These are phyloP conservation scores for Rhynchosporium graminicola DNA, from an alignment of 2,329 filamentous ascomycete species.

Conservation along the genomic window DNA sequence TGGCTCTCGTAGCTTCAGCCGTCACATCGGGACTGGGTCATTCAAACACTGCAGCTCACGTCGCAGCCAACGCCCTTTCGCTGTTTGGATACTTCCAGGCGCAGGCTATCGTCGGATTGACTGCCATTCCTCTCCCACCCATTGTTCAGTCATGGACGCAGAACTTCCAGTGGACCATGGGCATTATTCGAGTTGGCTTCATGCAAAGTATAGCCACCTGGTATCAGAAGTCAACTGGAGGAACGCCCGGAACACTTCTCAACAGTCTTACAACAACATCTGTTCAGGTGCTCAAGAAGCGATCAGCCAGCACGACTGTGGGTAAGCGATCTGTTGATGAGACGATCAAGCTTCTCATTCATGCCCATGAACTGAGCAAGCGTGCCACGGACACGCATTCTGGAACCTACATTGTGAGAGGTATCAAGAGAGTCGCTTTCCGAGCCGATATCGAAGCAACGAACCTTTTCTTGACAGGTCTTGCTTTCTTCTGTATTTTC, in stretches of 20 bases:
- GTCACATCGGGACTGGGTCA: constrained; percentile 88
- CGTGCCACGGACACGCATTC: constrained; percentile 58
- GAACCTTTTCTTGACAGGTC: constrained; percentile 90
- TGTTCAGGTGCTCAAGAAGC: constrained; percentile 67
- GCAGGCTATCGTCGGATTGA: constrained; percentile 88
- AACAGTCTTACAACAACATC: constrained; percentile 73
- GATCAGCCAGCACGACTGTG: constrained; percentile 49
- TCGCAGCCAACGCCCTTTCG: constrained; percentile 91
- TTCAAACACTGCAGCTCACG: constrained; percentile 90
- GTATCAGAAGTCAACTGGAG: constrained; percentile 93
- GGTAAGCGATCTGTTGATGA: constrained; percentile 52
- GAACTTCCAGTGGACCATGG: constrained; percentile 98
- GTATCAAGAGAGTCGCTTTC: constrained; percentile 89
- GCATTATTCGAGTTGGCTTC: constrained; percentile 85
- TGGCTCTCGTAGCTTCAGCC: constrained; percentile 81
- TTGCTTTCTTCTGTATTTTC: constrained; percentile 87
- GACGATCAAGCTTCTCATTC: constrained; percentile 37
- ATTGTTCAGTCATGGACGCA: constrained; percentile 93
- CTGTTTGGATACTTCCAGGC: constrained; percentile 94
- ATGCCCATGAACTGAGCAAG: constrained; percentile 45
- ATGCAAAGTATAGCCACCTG: constrained; percentile 88
- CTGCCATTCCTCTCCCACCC: constrained; percentile 77
- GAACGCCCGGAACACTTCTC: constrained; percentile 76
- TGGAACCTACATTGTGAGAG: constrained; percentile 66
- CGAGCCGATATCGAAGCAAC: constrained; percentile 80